These are phyloP conservation scores for Picochlorum sp. DNA, from an alignment of 139 green algal genomes.

Conservation along the genomic window DNA sequence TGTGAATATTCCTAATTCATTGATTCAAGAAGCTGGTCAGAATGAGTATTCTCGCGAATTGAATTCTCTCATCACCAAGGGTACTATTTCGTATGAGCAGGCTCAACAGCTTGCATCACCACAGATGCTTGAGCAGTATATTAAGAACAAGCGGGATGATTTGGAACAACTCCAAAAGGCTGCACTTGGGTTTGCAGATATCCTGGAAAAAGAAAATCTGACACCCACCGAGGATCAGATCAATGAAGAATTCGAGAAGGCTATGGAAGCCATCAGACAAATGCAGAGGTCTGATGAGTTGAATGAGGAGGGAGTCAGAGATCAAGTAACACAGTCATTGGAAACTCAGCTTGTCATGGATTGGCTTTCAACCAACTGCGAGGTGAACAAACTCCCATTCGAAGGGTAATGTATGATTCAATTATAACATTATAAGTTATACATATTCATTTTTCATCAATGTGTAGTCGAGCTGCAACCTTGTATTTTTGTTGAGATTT, in stretches of 20 bases:
- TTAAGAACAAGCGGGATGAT: constrained; percentile 12
- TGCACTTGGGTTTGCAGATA: constrained; percentile 28
- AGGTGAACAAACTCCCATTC: constrained; percentile 9
- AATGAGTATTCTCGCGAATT: constrained; percentile 38
- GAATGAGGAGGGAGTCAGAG: constrained; percentile 27
- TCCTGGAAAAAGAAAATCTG: constrained; percentile 25
- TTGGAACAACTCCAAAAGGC: constrained; percentile 20
- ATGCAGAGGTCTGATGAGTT: constrained; percentile 17
- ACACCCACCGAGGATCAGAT: constrained; percentile 16
- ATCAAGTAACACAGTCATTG: constrained; percentile 28
- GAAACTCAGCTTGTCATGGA: constrained; percentile 19
- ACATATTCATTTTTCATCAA: constrained; percentile 1
- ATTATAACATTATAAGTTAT: background rate
- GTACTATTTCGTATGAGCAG: constrained; percentile 29
- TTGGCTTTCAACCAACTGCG: constrained; percentile 28
- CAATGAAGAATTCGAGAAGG: constrained; percentile 1
- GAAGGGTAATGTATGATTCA: background rate
- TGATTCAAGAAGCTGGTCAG: constrained; percentile 31
- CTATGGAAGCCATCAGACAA: background rate
- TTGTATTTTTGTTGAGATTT: constrained; percentile 18
- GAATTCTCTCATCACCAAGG: constrained; percentile 18
- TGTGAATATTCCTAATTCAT: constrained; percentile 28
- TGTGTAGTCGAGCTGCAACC: constrained; percentile 17
- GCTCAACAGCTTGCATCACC: constrained; percentile 38
- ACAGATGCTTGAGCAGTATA: constrained; percentile 13